phyloP scores from a whole-genome alignment of 129 eudicot species.

The Artemisia argyi region DNA sequence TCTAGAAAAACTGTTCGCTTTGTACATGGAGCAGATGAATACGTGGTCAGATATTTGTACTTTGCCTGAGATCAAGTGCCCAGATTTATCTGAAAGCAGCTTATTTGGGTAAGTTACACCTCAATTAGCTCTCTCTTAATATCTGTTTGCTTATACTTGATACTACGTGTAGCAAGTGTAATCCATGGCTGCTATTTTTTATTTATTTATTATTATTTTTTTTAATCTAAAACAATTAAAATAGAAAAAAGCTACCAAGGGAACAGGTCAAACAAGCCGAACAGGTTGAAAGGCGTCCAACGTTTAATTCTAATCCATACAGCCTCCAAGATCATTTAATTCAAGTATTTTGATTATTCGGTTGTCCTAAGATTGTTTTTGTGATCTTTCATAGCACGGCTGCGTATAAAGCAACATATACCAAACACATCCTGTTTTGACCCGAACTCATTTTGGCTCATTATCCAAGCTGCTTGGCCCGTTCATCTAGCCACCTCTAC shows the following conservation, averaged over 20 bases:
- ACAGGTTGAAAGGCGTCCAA: not conserved
- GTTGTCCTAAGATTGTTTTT: no score
- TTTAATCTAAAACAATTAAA: no score
- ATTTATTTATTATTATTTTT: no score
- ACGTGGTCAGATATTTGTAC: conserved; percentile 85
- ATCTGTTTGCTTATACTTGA: conserved; percentile 14
- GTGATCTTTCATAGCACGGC: no score
- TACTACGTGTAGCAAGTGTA: not conserved
- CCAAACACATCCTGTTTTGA: not conserved
- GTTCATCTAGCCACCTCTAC: conserved; percentile 1
- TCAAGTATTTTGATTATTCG: no score
- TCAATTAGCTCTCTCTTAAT: conserved; percentile 3
- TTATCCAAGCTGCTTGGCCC: not conserved
- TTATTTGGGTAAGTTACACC: conserved; percentile 67
- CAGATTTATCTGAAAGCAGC: conserved; percentile 78
- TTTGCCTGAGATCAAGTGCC: conserved; percentile 78
- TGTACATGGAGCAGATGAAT: conserved; percentile 85
- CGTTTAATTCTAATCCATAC: no score
- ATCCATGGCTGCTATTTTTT: no score
- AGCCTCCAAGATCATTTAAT: not conserved
- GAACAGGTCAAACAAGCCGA: not conserved
- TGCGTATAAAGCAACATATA: no score
- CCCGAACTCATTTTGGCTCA: not conserved
- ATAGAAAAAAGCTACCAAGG: not conserved
- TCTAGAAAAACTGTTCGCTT: conserved; percentile 82